These are phyloP conservation scores for Boletus vinaceobasis DNA, from an alignment of 768 basidiomycete genomes.

Conservation along the genomic window DNA sequence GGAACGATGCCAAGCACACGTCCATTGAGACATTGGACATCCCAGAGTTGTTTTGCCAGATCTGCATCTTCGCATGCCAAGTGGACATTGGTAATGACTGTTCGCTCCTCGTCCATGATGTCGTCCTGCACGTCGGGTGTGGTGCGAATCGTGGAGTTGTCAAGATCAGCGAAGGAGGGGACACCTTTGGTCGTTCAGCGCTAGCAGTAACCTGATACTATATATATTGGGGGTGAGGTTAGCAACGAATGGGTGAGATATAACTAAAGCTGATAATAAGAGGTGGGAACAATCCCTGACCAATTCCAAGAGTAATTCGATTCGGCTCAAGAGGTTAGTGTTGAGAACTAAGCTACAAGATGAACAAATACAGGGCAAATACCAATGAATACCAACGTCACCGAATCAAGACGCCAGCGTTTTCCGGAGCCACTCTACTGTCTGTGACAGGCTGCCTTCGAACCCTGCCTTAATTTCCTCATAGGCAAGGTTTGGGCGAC, in stretches of 20 bases:
- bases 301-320: not conserved
- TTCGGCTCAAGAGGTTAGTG: not conserved
- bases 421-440: slow-evolving; percentile 41
- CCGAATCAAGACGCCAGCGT: slow-evolving; percentile 22
- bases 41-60: slow-evolving; percentile 30
- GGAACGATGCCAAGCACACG: slow-evolving; percentile 25
- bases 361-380: not conserved
- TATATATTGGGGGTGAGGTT: not conserved
- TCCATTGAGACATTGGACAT: slow-evolving; percentile 30
- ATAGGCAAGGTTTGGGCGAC: slow-evolving; percentile 41
- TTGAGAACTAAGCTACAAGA: not conserved
- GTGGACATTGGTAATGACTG: slow-evolving; percentile 27
- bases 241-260: not conserved
- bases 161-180: not conserved
- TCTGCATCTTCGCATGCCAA: slow-evolving; percentile 28
- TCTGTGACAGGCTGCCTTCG: slow-evolving; percentile 42
- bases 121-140: not conserved
- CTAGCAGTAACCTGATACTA: not conserved
- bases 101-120: slow-evolving; percentile 3
- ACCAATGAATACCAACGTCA: not conserved
- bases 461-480: slow-evolving; percentile 44
- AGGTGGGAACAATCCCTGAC: not conserved
- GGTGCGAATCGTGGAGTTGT: not conserved
- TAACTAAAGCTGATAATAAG: not conserved
- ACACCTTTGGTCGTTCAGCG: not conserved